These are phyloP conservation scores for Boletellus emodensis DNA, from an alignment of 768 basidiomycete species.

Conservation along the genomic window DNA sequence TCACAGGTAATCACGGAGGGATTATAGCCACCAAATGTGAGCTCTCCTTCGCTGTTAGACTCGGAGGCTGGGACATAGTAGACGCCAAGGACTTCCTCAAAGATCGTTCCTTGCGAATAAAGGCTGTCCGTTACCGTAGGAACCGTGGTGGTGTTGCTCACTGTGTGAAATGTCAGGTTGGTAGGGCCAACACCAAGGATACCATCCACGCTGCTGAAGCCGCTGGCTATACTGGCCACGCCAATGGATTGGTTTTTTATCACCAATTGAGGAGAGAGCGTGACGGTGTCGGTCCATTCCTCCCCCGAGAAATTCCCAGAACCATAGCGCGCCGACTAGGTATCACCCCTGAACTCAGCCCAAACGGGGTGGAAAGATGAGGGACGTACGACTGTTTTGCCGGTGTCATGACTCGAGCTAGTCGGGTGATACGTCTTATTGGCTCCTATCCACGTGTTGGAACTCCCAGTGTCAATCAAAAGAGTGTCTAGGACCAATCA, in stretches of 20 bases:
- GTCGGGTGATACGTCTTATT: conserved; percentile 10
- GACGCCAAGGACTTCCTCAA: conserved; percentile 24
- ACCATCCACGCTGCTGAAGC: neutral
- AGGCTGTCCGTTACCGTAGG: conserved; percentile 37
- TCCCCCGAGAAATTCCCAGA: neutral
- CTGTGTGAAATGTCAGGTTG: conserved; percentile 28
- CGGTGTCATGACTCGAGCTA: conserved; percentile 12
- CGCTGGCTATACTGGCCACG: conserved; percentile 18
- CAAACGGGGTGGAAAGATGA: neutral
- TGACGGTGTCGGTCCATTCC: neutral
- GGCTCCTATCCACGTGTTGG: conserved; percentile 29
- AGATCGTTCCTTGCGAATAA: conserved; percentile 26
- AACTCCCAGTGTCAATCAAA: conserved; percentile 29
- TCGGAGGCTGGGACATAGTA: conserved; percentile 27
- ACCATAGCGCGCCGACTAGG: neutral
- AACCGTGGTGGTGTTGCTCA: conserved; percentile 8
- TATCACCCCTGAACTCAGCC: neutral
- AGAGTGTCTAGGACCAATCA: conserved; percentile 18
- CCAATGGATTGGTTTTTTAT: conserved; percentile 9
- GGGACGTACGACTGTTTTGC: neutral
- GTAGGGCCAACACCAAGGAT: conserved; percentile 28
- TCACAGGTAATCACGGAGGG: conserved; percentile 7
- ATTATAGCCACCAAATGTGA: conserved; percentile 25
- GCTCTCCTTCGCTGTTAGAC: conserved; percentile 15
- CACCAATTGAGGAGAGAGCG: neutral